Evolutionary conservation across 176 grass and related monocot species (phyloP).

Genomic region (Carex kokanica): DNA sequence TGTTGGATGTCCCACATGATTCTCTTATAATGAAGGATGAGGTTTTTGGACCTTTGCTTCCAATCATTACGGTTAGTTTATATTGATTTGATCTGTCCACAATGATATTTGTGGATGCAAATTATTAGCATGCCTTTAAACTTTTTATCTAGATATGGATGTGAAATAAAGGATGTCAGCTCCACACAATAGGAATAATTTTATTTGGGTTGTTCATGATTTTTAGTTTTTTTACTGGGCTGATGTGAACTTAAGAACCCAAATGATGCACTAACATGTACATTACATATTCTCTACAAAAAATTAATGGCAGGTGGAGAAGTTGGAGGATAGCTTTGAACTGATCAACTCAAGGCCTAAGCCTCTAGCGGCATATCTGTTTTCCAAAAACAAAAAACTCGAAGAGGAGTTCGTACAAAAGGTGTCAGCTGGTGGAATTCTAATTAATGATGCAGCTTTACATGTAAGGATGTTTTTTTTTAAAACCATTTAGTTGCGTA

Average conservation of each 20-base stretch:
- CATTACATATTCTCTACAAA: neutral
- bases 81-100: too few relatives aligned
- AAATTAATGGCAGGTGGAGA: conserved; percentile 49
- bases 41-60: conserved; percentile 80
- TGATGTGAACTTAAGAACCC: neutral
- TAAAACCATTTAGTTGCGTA: neutral
- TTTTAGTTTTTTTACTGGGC: neutral
- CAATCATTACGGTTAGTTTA: conserved; percentile 56
- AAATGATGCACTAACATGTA: neutral
- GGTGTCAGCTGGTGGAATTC: conserved; percentile 70
- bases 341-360: conserved; percentile 61
- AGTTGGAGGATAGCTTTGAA: conserved; percentile 74
- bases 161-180: neutral
- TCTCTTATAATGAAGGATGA: conserved; percentile 76
- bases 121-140: neutral
- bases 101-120: neutral
- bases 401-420: conserved; percentile 50
- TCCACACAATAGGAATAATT: neutral
- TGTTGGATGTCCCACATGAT: conserved; percentile 66
- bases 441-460: conserved; percentile 66
- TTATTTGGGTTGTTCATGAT: neutral
- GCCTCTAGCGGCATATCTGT: conserved; percentile 69
- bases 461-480: conserved; percentile 36
- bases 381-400: conserved; percentile 58
- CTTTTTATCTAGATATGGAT: neutral